Evolutionary conservation across 306 rosid species (phyloP).

Genomic region (Luffa aegyptiaca): DNA sequence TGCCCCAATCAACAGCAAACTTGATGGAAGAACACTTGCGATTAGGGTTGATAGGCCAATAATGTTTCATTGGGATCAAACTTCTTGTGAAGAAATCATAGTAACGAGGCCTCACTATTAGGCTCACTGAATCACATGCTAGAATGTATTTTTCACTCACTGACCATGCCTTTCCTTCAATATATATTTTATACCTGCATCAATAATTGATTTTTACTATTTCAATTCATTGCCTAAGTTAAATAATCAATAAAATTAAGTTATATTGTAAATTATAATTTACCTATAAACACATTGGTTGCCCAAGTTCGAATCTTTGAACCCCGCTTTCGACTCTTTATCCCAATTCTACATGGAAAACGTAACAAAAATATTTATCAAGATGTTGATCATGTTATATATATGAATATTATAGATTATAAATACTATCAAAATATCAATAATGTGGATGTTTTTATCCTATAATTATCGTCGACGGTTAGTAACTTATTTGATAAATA

Average conservation of each 20-base stretch:
- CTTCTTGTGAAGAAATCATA: slow-evolving; percentile 85
- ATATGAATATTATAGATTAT: no score
- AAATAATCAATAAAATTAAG: not conserved
- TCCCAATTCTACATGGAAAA: slow-evolving; percentile 24
- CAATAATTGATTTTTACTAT: no score
- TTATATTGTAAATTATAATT: not conserved
- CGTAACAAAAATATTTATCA: no score
- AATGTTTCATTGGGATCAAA: slow-evolving; percentile 60
- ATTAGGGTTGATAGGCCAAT: slow-evolving; percentile 82
- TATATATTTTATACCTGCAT: slow-evolving; percentile 75
- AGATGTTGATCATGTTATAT: no score
- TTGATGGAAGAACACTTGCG: slow-evolving; percentile 53
- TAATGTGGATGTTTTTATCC: no score
- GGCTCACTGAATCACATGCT: slow-evolving; percentile 70
- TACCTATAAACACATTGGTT: slow-evolving; percentile 37
- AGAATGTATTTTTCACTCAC: slow-evolving; percentile 86
- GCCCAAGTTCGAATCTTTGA: slow-evolving; percentile 23
- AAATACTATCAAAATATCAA: no score
- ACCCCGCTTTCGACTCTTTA: slow-evolving; percentile 24
- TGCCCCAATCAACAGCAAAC: slow-evolving; percentile 92
- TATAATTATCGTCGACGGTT: no score
- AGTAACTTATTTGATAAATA: no score
- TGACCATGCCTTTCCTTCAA: slow-evolving; percentile 98
- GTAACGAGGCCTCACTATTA: slow-evolving; percentile 65
- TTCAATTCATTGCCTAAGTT: not conserved